Conservation (phyloP, 2,329 filamentous ascomycete species). For the Chrysoporthe cubensis region DNA sequence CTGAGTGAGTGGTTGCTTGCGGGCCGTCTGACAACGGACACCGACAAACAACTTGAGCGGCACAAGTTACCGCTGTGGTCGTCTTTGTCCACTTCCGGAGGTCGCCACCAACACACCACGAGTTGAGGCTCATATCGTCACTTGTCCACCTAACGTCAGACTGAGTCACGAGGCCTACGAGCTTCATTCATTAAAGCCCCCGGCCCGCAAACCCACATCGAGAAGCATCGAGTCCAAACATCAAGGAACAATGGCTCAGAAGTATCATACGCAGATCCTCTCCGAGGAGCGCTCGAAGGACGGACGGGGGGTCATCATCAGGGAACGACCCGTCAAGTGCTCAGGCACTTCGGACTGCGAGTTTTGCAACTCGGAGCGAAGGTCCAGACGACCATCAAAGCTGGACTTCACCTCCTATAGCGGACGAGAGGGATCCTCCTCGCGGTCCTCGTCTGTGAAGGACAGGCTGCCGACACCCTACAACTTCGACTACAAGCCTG, state of each 20-base stretch:
- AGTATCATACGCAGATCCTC: slow-evolving; percentile 17
- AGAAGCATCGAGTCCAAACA: neutral
- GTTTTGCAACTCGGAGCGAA: slow-evolving; percentile 9
- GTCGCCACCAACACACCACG: slow-evolving; percentile 9
- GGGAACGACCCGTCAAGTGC: slow-evolving; percentile 13
- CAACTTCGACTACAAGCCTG: slow-evolving; percentile 25
- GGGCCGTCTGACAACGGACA: slow-evolving; percentile 19
- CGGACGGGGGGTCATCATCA: slow-evolving; percentile 15
- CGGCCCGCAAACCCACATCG: neutral
- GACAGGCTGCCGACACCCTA: slow-evolving; percentile 28
- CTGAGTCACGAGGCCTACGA: neutral
- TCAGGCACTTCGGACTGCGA: slow-evolving; percentile 16
- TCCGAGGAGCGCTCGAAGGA: slow-evolving; percentile 17
- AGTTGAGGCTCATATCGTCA: slow-evolving; percentile 10
- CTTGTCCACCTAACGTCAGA: neutral
- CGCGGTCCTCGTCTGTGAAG: slow-evolving; percentile 21
- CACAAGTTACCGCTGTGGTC: slow-evolving; percentile 22
- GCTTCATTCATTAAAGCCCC: neutral
- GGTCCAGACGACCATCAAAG: slow-evolving; percentile 10
- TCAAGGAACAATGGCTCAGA: slow-evolving; percentile 11
- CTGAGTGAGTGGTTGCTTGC: slow-evolving; percentile 20
- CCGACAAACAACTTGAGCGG: slow-evolving; percentile 14
- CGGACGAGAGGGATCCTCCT: slow-evolving; percentile 3
- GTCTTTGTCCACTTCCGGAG: slow-evolving; percentile 26
- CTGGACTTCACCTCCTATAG: slow-evolving; percentile 7